Evolutionary conservation across 805 yeast genomes (phyloP), one percentile per base, ranked within the genome.

Genomic region (Saturnispora halmiae): DNA sequence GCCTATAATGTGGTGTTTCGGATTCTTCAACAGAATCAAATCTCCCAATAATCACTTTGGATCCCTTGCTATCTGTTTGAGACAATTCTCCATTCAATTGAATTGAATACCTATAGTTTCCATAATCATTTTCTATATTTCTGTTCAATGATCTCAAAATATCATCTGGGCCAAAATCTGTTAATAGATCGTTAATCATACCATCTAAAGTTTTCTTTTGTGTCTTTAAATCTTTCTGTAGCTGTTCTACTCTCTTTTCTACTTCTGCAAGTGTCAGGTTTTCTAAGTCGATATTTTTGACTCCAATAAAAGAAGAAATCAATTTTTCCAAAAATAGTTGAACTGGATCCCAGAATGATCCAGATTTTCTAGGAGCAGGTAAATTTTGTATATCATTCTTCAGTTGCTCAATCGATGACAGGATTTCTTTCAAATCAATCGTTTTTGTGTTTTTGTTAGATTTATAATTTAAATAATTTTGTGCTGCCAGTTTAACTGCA

Each of bases 401-500:
- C n/a, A 33, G 4, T 4, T 13, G 11, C 10, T 33, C 4, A 15
- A 33, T 20, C 6, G 36, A 33, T 15, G 26, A 19, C 4, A 11
- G 6, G 4, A 22, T 21, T 19, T 24, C 4, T 21, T 22, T 16
- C 7, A 20, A 13, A 11, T n/a, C 22, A n/a, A 32, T 7, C 4
- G 25, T n/a, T 26, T 14, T n/a, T 14, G 14, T 22, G 16, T 16
- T 24, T 18, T 39, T 39, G 24, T 32, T 39, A 10, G 37, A 31
- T 7, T 59, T 49, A 48, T 71, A 67, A 46, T 73, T 69, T 34
- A 72, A 73, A 53, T 59, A 80, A 0, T 64, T 63, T 15, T 71
- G 64, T 14, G 86, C 78, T 1, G 88, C 78, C 16, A 66, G 71
- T 56, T 85, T 85, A 15, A 88, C 96, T 0, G 88, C 94, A 6